Evolutionary conservation across 768 basidiomycete species (phyloP), one percentile per base, ranked within the genome.

Genomic region (Chiua virens): DNA sequence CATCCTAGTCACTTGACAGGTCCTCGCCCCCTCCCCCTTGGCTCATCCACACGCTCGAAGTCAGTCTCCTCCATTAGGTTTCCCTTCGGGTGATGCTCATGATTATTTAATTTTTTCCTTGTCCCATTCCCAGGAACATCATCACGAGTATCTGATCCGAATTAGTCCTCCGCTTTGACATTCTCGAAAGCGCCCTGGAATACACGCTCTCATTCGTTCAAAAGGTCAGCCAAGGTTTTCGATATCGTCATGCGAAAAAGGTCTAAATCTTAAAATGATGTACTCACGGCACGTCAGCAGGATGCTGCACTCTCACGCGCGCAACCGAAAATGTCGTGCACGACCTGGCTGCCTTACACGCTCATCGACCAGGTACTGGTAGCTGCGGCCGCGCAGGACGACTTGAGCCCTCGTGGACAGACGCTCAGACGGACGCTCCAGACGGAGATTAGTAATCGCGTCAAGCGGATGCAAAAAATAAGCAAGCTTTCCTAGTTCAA

Each of bases 111-210:
- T 43, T 49, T 9, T 38, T 42, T 39, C 23, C 42, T 45, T 34
- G 28, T 10, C 17, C 28, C 10, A 18, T 45, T 57, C 49, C 36
- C 47, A 59, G 86, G 79, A 83, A 54, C 73, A 86, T 56, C 86
- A 95, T 53, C 85, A 86, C 39, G 93, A 95, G 61, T 86, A 86
- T 64, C 81, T 97, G 53, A 88, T 98, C 52, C 81, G 87, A 44
- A 79, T 80, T 41, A 86, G 80, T n/a, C 61, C 71, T 98, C 58
- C 81, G 85, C 55, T 92, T 85, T 64, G 95, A 92, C 53, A 77
- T 87, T 55, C 71, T 95, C 22, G 82, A 85, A 50, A 80, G 85
- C 50, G 92, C 93, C 10, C 73, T 95, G 36, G 81, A 86, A 55
- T 79, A 90, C 64, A 80, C 86, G 20, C 71, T 88, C 44, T 77